phyloP scores from a whole-genome alignment of 306 rosid genomes.

The Cicer cuneatum region DNA sequence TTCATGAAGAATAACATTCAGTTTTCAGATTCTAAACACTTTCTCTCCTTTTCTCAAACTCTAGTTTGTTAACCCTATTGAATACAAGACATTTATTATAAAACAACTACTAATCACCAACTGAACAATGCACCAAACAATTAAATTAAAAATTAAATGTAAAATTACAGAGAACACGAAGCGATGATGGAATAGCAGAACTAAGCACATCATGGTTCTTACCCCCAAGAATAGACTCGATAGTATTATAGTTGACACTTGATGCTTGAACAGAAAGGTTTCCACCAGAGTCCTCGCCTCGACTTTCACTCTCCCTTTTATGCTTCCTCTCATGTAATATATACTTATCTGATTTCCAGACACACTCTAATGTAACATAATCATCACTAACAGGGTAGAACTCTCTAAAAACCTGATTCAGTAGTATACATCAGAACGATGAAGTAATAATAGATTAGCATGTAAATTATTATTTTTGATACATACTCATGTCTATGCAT shows the following conservation, averaged over 20 bases:
- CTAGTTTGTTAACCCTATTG: not conserved
- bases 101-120: constrained; percentile 28
- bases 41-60: constrained; percentile 1
- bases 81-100: not conserved
- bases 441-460: constrained; percentile 1
- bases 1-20: not conserved
- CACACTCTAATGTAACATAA: constrained; percentile 64
- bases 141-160: not conserved
- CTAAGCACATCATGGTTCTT: constrained; percentile 40
- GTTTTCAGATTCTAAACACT: not conserved
- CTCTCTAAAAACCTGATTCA: constrained; percentile 73
- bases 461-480: constrained; percentile 7
- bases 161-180: not conserved
- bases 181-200: constrained; percentile 16
- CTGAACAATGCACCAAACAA: constrained; percentile 30
- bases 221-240: constrained; percentile 69
- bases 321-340: constrained; percentile 60
- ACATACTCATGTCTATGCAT: not conserved
- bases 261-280: constrained; percentile 47
- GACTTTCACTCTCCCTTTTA: constrained; percentile 48
- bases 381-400: constrained; percentile 66
- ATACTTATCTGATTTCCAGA: constrained; percentile 76
- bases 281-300: constrained; percentile 50
- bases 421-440: constrained; percentile 6
- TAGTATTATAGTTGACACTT: constrained; percentile 58